Base-by-base conservation (phyloP, 2,329 filamentous ascomycete genomes). In the Lasiodiplodia gonubiensis region DNA sequence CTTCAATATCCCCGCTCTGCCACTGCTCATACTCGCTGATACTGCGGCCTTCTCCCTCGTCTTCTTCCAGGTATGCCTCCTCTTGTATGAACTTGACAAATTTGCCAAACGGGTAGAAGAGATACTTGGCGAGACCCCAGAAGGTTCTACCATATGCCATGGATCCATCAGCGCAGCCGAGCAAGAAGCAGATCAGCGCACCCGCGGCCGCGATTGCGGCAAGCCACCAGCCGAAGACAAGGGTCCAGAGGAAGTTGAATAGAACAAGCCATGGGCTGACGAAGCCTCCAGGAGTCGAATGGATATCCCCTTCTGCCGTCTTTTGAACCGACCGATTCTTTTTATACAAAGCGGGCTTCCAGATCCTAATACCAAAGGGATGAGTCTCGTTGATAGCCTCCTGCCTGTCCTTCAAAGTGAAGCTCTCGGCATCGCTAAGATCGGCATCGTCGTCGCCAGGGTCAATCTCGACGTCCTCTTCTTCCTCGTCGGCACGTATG, bases 11-110 rank as follows among this genome's bases (percentile, higher is more conserved):
- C 61, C 95, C 95, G 76, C 89, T 97, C 81, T 99, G 95, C 95
- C 95, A 99, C 80, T 97, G 93, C 79, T 99, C 95, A 77, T 99
- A 99, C 81, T 99, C 95, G 74, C 92, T 96, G 75, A 99, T 97
- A 81, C 94, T 98, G 75, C 95, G 89, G 23, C 95, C 95, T 80
- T 99, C 95, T 49, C 94, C 94, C 75, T 95, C 89, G 74, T 99
- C 95, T 80, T 99, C 95, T 69, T 97, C 92, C 57, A 93, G 85
- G 76, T 99, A 99, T 52, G 92, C 91, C 75, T 98, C 95, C 72
- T 99, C 95, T 77, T 94, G 92, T 76, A 97, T 90, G 46, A 99
- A 86, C 55, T 93, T 91, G 70, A 99, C 93, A 78, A 96, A 97
- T 75, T 97, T 96, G 71, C 95, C 95, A 77, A 99, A 99, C 0